phyloP scores from a whole-genome alignment of 2,329 filamentous ascomycete genomes.

The Colletotrichum musae region DNA sequence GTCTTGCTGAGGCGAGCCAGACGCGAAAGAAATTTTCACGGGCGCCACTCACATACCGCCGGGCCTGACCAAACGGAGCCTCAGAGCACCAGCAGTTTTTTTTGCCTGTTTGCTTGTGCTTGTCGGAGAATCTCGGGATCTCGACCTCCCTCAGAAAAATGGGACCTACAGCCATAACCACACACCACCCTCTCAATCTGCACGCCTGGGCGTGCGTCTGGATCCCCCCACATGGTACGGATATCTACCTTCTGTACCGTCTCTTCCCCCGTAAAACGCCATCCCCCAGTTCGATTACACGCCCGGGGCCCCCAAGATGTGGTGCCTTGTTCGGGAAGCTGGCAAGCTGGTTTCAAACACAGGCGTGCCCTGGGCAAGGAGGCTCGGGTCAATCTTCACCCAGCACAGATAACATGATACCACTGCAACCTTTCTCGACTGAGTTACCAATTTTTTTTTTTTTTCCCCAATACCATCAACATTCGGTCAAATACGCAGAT shows the following conservation, averaged over 20 bases:
- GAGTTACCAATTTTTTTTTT: too few species aligned
- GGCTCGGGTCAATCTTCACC: conserved; percentile 37
- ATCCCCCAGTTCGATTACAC: conserved; percentile 26
- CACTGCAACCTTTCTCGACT: neutral
- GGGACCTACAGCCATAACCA: conserved; percentile 15
- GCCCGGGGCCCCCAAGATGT: conserved; percentile 13
- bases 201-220: conserved; percentile 33
- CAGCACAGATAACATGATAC: conserved; percentile 31
- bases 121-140: conserved; percentile 39
- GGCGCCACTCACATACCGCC: conserved; percentile 36
- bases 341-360: conserved; percentile 40
- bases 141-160: conserved; percentile 33
- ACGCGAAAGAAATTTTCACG: conserved; percentile 25
- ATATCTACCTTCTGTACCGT: conserved; percentile 28
- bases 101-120: conserved; percentile 37
- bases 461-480: too few species aligned
- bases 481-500: too few species aligned
- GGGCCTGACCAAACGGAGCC: conserved; percentile 26
- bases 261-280: conserved; percentile 22
- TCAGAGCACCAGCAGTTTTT: conserved; percentile 10
- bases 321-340: conserved; percentile 33
- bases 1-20: conserved; percentile 28
- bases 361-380: conserved; percentile 31
- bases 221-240: conserved; percentile 25
- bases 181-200: conserved; percentile 19